Conservation (phyloP, 306 rosid genomes). For the Sechiopsis laciniata region DNA sequence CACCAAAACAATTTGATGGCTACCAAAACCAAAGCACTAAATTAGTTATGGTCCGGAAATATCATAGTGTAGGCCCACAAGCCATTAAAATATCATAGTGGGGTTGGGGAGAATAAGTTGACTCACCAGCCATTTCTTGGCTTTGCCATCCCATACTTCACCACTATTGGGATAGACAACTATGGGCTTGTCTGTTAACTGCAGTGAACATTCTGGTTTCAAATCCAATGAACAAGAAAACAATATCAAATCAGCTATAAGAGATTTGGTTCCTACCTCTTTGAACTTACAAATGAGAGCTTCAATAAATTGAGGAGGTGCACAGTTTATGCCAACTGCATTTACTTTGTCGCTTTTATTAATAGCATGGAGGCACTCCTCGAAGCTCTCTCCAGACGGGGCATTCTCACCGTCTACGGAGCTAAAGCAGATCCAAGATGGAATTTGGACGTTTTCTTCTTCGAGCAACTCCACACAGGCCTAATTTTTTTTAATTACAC, state of each 20-base stretch:
- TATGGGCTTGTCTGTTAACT: constrained; percentile 71
- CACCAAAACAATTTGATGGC: constrained; percentile 71
- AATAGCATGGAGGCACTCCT: constrained; percentile 56
- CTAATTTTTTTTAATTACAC: constrained; percentile 27
- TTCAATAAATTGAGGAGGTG: constrained; percentile 79
- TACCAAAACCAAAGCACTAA: constrained; percentile 33
- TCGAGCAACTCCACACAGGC: constrained; percentile 80
- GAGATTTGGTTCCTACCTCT: constrained; percentile 38
- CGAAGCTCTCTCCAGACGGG: constrained; percentile 76
- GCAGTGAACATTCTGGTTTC: constrained; percentile 21
- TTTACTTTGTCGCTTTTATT: constrained; percentile 51
- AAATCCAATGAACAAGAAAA: constrained; percentile 10
- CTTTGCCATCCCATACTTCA: constrained; percentile 80
- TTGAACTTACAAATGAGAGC: constrained; percentile 54
- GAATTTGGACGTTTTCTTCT: constrained; percentile 62
- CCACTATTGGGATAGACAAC: constrained; percentile 86
- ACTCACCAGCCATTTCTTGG: constrained; percentile 84
- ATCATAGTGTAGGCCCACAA: constrained; percentile 10
- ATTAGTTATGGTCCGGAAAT: constrained; percentile 5
- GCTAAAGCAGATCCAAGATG: constrained; percentile 83
- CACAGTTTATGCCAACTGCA: constrained; percentile 85
- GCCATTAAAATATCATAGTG: constrained; percentile 3
- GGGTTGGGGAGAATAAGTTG: neutral
- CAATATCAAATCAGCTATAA: neutral
- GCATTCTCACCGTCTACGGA: constrained; percentile 80